These are phyloP conservation scores for Darksidea phi DNA, from an alignment of 495 filamentous ascomycete species.

Conservation along the genomic window DNA sequence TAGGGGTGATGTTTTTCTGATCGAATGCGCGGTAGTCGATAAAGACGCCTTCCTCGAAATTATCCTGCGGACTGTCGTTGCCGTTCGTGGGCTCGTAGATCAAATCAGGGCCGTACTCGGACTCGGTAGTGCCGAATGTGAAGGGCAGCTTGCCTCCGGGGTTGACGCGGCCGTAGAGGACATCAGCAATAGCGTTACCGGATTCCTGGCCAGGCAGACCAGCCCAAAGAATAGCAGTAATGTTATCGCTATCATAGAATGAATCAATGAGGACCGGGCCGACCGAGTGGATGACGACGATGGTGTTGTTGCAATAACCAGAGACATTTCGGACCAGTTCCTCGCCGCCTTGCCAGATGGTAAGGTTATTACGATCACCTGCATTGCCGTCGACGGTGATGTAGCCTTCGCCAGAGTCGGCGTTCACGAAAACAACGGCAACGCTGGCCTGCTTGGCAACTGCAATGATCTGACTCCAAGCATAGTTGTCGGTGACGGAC, in stretches of 20 bases:
- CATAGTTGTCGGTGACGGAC: constrained; percentile 75
- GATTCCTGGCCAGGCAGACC: constrained; percentile 90
- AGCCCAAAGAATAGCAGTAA: constrained; percentile 90
- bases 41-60: constrained; percentile 84
- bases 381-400: constrained; percentile 79
- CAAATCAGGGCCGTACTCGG: constrained; percentile 73
- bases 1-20: constrained; percentile 66
- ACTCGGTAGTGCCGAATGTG: constrained; percentile 73
- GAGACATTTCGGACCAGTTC: constrained; percentile 74
- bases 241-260: constrained; percentile 81
- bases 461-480: constrained; percentile 56
- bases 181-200: constrained; percentile 84
- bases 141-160: constrained; percentile 84
- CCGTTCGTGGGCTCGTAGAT: constrained; percentile 75
- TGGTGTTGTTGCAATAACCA: constrained; percentile 78
- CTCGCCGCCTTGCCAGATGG: constrained; percentile 81
- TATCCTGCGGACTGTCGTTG: constrained; percentile 66
- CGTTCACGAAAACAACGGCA: constrained; percentile 85
- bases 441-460: constrained; percentile 67
- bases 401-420: constrained; percentile 83
- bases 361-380: constrained; percentile 92
- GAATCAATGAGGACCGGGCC: constrained; percentile 76
- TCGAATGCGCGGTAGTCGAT: constrained; percentile 95
- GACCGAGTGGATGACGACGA: constrained; percentile 86
- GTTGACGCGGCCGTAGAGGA: constrained; percentile 87